Evolutionary conservation across 1,284 basidiomycete genomes (phyloP).

Genomic region (Ustilago xerochloae): DNA sequence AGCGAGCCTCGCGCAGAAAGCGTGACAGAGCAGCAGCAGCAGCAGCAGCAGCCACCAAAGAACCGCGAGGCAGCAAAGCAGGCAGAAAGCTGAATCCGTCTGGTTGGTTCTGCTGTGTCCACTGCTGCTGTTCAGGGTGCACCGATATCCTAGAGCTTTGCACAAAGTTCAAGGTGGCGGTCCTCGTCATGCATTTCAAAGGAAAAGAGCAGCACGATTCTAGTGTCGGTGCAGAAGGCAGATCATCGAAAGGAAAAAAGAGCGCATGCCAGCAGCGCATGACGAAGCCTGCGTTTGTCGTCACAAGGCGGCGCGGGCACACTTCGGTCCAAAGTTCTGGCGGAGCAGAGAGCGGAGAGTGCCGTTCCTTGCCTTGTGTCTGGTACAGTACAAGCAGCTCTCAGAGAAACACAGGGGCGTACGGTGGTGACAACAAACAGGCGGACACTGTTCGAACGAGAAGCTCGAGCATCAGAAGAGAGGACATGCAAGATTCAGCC

Average conservation of each 20-base stretch:
- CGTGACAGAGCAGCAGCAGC: neutral
- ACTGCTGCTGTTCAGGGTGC: too few species aligned
- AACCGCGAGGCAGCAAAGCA: too few species aligned
- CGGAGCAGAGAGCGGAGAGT: neutral
- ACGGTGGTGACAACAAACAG: neutral
- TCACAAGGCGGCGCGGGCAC: neutral
- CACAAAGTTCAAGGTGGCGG: too few species aligned
- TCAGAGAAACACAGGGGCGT: neutral
- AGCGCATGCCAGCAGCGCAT: neutral
- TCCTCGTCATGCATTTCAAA: too few species aligned
- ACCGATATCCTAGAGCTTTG: too few species aligned
- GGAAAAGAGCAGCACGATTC: neutral
- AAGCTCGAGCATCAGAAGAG: too few species aligned
- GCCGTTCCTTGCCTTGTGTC: too few species aligned
- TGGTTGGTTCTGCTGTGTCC: too few species aligned
- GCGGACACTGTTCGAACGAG: neutral
- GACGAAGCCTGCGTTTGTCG: neutral
- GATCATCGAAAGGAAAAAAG: neutral
- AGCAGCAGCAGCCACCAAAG: too few species aligned
- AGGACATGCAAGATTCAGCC: neutral
- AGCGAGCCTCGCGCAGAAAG: slow-evolving; percentile 5
- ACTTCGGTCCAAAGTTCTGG: neutral
- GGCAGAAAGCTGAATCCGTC: too few species aligned
- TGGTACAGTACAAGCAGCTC: too few species aligned
- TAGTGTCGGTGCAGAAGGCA: too few species aligned